These are phyloP conservation scores for Amanita pseudoporphyria DNA, from an alignment of 768 basidiomycete genomes.

Conservation along the genomic window DNA sequence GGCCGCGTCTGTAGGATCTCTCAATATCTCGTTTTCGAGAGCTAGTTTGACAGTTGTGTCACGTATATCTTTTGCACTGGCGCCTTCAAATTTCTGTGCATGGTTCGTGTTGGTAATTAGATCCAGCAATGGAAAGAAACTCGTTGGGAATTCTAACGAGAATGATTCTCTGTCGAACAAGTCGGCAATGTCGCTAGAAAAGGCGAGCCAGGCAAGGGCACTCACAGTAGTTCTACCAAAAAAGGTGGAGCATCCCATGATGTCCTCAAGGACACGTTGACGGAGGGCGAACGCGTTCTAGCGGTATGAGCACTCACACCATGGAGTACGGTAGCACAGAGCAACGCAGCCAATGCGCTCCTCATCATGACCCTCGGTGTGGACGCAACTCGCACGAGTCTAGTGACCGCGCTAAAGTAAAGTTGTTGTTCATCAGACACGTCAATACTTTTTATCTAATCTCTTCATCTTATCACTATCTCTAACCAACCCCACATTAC, in stretches of 20 bases:
- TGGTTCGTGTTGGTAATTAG: conserved; percentile 44
- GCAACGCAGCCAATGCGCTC: background rate
- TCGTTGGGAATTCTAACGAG: conserved; percentile 55
- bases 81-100: conserved; percentile 22
- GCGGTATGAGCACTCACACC: background rate
- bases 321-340: background rate
- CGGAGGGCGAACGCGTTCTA: conserved; percentile 27
- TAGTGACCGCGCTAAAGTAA: background rate
- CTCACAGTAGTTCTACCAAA: conserved; percentile 55
- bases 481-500: too few species aligned
- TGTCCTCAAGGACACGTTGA: conserved; percentile 50
- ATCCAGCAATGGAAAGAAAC: conserved; percentile 72
- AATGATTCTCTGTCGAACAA: conserved; percentile 64
- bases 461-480: background rate
- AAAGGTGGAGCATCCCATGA: conserved; percentile 60
- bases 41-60: conserved; percentile 44
- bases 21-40: conserved; percentile 34
- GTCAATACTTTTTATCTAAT: conserved; percentile 2
- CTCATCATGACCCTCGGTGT: background rate
- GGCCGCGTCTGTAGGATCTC: conserved; percentile 38
- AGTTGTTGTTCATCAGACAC: background rate
- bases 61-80: conserved; percentile 38
- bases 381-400: background rate
- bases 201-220: background rate
- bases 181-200: background rate